Percentiles rank a stretch among this genome's conserved stretches.
Evolutionary conservation across 2,329 filamentous ascomycete genomes (phyloP).

Genomic region (Arachnopeziza araneosa): DNA sequence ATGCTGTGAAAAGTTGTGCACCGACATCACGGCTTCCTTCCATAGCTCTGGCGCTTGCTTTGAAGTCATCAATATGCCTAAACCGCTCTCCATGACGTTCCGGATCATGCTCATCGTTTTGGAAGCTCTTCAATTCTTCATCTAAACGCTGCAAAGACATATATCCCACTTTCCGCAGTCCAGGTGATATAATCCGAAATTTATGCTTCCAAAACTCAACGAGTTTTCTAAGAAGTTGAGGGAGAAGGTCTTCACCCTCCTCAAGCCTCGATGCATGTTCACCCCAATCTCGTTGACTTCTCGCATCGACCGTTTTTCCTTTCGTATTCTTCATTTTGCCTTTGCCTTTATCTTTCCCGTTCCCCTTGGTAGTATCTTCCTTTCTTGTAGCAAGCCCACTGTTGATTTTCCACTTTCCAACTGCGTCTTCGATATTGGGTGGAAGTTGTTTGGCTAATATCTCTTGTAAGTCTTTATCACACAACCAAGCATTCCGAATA

Average conservation of each 20-base stretch:
- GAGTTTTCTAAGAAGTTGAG: conserved; percentile 70
- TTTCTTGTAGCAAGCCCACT: conserved; percentile 52
- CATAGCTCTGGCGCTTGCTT: conserved; percentile 60
- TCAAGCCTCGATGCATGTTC: conserved; percentile 63
- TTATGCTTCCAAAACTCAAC: conserved; percentile 82
- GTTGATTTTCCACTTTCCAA: conserved; percentile 67
- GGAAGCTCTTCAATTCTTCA: conserved; percentile 66
- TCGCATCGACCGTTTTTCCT: conserved; percentile 33
- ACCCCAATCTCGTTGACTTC: conserved; percentile 63
- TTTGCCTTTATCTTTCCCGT: conserved; percentile 34
- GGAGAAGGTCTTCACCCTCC: conserved; percentile 72
- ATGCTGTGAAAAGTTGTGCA: conserved; percentile 81
- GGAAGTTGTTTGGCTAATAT: conserved; percentile 71
- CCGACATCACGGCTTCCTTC: conserved; percentile 83
- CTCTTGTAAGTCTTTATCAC: conserved; percentile 69
- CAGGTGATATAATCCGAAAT: conserved; percentile 72
- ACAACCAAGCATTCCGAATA: conserved; percentile 76
- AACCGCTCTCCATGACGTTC: conserved; percentile 73
- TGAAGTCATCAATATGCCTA: conserved; percentile 60
- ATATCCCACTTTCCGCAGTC: conserved; percentile 85
- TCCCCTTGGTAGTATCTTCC: conserved; percentile 27
- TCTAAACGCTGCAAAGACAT: conserved; percentile 71
- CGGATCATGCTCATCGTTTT: conserved; percentile 54
- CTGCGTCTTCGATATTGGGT: conserved; percentile 53
- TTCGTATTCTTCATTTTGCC: conserved; percentile 32